Percentiles rank a stretch among this genome's conserved stretches.
Conservation (phyloP, 2,329 filamentous ascomycete genomes). For the Lachnellula hyalina region DNA sequence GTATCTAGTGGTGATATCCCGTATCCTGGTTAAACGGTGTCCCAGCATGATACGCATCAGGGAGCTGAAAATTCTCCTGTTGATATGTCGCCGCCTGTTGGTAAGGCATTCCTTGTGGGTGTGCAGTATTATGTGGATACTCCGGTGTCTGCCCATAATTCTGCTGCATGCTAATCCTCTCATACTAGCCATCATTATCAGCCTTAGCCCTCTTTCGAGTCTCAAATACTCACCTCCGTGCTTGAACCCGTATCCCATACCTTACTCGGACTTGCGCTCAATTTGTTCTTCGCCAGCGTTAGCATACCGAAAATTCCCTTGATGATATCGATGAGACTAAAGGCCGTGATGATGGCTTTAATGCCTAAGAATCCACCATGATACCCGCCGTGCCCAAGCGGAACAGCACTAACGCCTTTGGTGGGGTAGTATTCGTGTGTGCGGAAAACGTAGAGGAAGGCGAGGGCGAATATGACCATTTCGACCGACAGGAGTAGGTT, state of each 20-base stretch:
- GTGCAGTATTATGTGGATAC: not conserved
- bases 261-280: not conserved
- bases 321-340: slow-evolving; percentile 9
- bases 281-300: not conserved
- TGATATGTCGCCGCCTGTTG: not conserved
- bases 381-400: slow-evolving; percentile 12
- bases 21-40: not conserved
- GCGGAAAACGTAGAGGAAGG: slow-evolving; percentile 14
- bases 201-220: not conserved
- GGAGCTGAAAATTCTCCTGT: not conserved
- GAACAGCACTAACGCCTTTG: not conserved
- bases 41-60: not conserved
- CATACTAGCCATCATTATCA: not conserved
- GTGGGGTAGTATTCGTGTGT: slow-evolving; percentile 7
- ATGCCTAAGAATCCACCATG: slow-evolving; percentile 13
- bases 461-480: slow-evolving; percentile 13
- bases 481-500: slow-evolving; percentile 15
- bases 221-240: not conserved
- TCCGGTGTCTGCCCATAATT: not conserved
- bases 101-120: not conserved
- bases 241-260: not conserved
- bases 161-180: not conserved
- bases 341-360: slow-evolving; percentile 8
- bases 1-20: not conserved
- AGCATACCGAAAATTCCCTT: not conserved